Base-by-base conservation (phyloP, 495 filamentous ascomycete species). In the Xylaria intraflava region DNA sequence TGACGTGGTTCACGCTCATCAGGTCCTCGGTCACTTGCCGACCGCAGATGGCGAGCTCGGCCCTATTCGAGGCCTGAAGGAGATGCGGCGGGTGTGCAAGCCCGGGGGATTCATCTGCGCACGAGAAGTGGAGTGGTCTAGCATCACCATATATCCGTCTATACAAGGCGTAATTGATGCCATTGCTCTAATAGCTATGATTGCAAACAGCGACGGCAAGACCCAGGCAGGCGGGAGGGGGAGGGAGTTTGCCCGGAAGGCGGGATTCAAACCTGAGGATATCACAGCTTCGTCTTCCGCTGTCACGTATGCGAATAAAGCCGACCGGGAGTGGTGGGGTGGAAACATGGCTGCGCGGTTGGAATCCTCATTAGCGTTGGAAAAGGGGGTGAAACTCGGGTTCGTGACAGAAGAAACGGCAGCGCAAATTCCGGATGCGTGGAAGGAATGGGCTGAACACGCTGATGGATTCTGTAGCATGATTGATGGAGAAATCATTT, bases 1-100 rank as follows among this genome's bases (percentile, higher is more conserved):
- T n/a, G n/a, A n/a, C n/a, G n/a, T 84, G 1, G 76, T 84, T 0
- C 69, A 63, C 46, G 66, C 61, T 30, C 65, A 69, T 54, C 68
- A 72, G 62, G 65, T 73, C 55, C 65, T 75, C 46, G 52, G 53
- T 40, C 72, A 76, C 57, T 60, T 74, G 39, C 52, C 53, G 46
- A 51, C 54, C 22, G 12, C 19, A 5, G 40, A 46, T 1, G 51
- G 31, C 50, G 42, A 40, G 3, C 55, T 51, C 0, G 65, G 75
- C 35, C 73, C 73, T 10, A 56, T 64, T 27, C 55, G 62, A 42
- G 69, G 67, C 22, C 57, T 72, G 51, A 61, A 57, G 41, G 72
- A 76, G 57, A 72, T 76, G 67, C 69, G 68, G 6, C 66, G 73
- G 17, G 72, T 76, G 33, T 62, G 64, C 43, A 71, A 70, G 52